Conservation (phyloP, 164 flowering plant genomes). For the Vitis riparia region DNA sequence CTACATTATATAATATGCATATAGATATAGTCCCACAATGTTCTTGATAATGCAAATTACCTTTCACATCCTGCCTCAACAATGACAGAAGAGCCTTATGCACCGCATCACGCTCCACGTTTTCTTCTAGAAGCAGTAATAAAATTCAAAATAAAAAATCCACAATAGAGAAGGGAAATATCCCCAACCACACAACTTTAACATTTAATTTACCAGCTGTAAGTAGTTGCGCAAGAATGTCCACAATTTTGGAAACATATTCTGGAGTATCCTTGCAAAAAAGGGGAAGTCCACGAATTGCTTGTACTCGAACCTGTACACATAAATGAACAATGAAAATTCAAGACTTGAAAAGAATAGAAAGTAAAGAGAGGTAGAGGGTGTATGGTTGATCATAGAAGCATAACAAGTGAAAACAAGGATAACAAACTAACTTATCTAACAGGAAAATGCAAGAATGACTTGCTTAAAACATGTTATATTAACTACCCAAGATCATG, state of each 20-base stretch:
- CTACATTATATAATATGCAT: not conserved
- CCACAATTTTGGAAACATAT: conserved; percentile 74
- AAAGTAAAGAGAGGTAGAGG: too few species aligned
- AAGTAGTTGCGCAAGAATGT: conserved; percentile 83
- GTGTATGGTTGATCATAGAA: not conserved
- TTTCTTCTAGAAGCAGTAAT: conserved; percentile 54
- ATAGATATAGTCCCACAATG: not conserved
- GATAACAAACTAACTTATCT: too few species aligned
- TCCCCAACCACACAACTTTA: not conserved
- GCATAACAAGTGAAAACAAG: not conserved
- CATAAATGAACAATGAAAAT: not conserved
- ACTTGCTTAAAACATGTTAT: not conserved
- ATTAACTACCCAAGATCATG: not conserved
- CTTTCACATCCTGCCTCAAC: conserved; percentile 87
- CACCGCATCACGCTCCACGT: conserved; percentile 98
- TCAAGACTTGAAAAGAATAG: not conserved
- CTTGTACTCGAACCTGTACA: conserved; percentile 89
- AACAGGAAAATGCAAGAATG: not conserved
- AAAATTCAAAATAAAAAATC: not conserved
- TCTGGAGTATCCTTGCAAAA: conserved; percentile 96
- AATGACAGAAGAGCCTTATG: conserved; percentile 89
- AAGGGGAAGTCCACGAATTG: conserved; percentile 95
- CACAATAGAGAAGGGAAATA: not conserved
- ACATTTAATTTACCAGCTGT: conserved; percentile 49
- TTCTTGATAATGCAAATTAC: conserved; percentile 32